Base-by-base conservation (phyloP, 139 green algal genomes). In the Auxenochlorella pyrenoidosa region DNA sequence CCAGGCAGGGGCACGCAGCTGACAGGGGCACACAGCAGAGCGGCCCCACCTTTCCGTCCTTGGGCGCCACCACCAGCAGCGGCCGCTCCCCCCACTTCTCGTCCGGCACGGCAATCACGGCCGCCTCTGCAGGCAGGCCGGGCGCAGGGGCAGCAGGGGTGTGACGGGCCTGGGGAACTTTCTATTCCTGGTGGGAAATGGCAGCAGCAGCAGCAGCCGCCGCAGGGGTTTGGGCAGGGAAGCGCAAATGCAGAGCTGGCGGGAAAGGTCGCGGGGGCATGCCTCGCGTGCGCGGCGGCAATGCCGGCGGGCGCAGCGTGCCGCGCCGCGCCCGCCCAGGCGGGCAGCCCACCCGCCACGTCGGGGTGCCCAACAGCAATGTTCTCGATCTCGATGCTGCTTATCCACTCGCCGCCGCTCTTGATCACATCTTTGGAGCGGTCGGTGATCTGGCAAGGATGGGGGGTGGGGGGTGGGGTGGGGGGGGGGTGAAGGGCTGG, bases 401-500 rank as follows among this genome's bases (percentile, higher is more conserved):
- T 90, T 75, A 96, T 95, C 94, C 94, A 96, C 87, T 97, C 94
- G 16, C 94, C 94, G 4, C 94, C 94, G 34, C 54, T 90, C 85
- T 98, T 98, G 83, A 98, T 96, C 19, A 98, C 93, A 85, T 98
- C 96, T 85, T 98, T 98, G 90, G 83, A 89, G 36, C 95, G 88
- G 88, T 97, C 95, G 18, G 79, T 90, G 84, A 92, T 90, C 59
- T 85, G 60, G 12, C 4, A 54, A 79, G 75, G 58, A 59, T 78
- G 59, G 81, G 60, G 38, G 15, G 41, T 28, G 70, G 76, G 71
- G 72, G 15, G 77, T 10, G 59, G 59, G n/a, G n/a, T 22, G 13
- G 36, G 21, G 8, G 32, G 32, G 3, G 41, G 32, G 66, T 24
- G 66, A n/a, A n/a, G n/a, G n/a, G n/a, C n/a, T n/a, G n/a, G n/a